phyloP scores from a whole-genome alignment of 2,329 filamentous ascomycete species.

The Clonostachys chloroleuca region DNA sequence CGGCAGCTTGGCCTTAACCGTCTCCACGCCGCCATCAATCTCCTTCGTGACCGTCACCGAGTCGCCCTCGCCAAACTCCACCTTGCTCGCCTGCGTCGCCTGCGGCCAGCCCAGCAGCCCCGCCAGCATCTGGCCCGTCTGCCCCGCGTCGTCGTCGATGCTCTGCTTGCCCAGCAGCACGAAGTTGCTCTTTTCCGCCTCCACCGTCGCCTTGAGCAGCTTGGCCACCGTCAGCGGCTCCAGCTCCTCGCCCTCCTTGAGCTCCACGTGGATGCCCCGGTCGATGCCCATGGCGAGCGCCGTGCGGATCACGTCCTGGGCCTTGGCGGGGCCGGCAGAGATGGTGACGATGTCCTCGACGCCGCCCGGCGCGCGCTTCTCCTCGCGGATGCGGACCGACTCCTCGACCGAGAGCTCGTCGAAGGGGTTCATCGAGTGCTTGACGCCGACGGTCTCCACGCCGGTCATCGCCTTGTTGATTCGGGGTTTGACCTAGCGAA shows the following conservation, averaged over 20 bases:
- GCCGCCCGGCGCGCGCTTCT: conserved; percentile 64
- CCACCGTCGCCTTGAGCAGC: conserved; percentile 73
- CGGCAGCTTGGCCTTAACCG: conserved; percentile 77
- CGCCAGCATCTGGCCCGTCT: conserved; percentile 98
- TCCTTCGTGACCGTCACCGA: conserved; percentile 77
- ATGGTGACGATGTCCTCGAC: conserved; percentile 92
- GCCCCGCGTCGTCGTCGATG: conserved; percentile 92
- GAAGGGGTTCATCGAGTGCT: conserved; percentile 98
- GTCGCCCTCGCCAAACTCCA: conserved; percentile 70
- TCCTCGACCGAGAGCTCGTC: conserved; percentile 98
- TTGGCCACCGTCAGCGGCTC: conserved; percentile 94
- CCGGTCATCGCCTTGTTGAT: conserved; percentile 74
- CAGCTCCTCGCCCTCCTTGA: conserved; percentile 68
- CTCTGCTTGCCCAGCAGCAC: conserved; percentile 96
- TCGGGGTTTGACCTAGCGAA: conserved; percentile 57
- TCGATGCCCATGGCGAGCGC: conserved; percentile 99
- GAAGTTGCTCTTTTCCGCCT: conserved; percentile 83
- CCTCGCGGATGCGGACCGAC: conserved; percentile 89
- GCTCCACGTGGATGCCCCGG: conserved; percentile 82
- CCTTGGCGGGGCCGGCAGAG: conserved; percentile 82
- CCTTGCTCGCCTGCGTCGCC: conserved; percentile 86
- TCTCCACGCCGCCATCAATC: conserved; percentile 94
- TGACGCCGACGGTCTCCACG: conserved; percentile 88
- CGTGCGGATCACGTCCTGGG: conserved; percentile 83
- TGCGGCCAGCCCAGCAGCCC: conserved; percentile 89